These are phyloP conservation scores for Rehmannia glutinosa DNA, from an alignment of 257 asterid genomes.

Conservation along the genomic window DNA sequence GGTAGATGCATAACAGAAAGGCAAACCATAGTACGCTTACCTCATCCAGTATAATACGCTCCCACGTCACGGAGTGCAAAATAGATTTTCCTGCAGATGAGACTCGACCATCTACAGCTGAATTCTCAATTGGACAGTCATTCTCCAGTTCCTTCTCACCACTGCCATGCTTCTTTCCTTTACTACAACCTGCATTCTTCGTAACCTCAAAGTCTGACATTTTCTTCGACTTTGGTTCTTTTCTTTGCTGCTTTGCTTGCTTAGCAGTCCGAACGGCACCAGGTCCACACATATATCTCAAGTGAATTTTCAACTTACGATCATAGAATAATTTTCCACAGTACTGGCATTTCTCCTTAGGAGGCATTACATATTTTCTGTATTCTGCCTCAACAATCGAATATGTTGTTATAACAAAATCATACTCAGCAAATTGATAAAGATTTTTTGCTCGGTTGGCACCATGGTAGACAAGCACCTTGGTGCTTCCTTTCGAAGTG, in stretches of 20 bases:
- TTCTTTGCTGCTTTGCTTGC: slow-evolving; percentile 81
- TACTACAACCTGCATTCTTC: slow-evolving; percentile 20
- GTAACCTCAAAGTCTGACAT: slow-evolving; percentile 25
- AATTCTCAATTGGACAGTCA: slow-evolving; percentile 27
- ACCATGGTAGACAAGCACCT: slow-evolving; percentile 86
- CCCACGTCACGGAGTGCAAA: slow-evolving; percentile 79
- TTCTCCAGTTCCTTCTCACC: slow-evolving; percentile 30
- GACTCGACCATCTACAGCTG: slow-evolving; percentile 25
- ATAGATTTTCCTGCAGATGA: slow-evolving; percentile 44
- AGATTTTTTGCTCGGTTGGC: slow-evolving; percentile 57
- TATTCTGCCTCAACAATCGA: slow-evolving; percentile 83
- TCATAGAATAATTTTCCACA: slow-evolving; percentile 65
- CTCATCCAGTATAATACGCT: slow-evolving; percentile 89
- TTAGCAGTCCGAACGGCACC: slow-evolving; percentile 61
- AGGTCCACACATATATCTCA: slow-evolving; percentile 80
- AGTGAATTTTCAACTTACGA: slow-evolving; percentile 55
- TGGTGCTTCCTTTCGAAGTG: slow-evolving; percentile 75
- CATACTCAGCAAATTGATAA: slow-evolving; percentile 62
- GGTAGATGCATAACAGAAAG: neutral
- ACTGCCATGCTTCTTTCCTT: slow-evolving; percentile 19
- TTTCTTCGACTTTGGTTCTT: slow-evolving; percentile 36
- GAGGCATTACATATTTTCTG: slow-evolving; percentile 80
- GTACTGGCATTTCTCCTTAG: slow-evolving; percentile 68
- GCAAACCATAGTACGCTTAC: slow-evolving; percentile 29
- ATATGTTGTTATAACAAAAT: slow-evolving; percentile 89